Percentiles rank a stretch among this genome's conserved stretches.
Conservation (phyloP, 1,284 basidiomycete species). For the Ustilago sp. region DNA sequence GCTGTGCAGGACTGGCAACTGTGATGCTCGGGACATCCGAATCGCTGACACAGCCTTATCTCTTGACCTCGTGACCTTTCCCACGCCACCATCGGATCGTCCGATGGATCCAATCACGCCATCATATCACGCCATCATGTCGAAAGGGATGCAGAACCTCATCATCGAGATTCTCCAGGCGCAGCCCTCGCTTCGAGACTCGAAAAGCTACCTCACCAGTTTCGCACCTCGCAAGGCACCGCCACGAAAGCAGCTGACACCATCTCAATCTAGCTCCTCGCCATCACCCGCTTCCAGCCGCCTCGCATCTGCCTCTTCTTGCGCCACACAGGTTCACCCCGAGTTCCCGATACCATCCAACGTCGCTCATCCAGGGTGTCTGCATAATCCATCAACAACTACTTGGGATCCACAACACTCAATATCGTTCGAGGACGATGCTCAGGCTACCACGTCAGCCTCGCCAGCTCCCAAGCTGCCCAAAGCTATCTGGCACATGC, state of each 20-base stretch:
- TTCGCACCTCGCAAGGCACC: slow-evolving; percentile 73
- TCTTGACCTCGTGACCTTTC: slow-evolving; percentile 1
- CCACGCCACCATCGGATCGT: background rate
- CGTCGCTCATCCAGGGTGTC: slow-evolving; percentile 33
- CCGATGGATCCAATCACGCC: slow-evolving; percentile 4
- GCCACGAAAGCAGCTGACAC: slow-evolving; percentile 17
- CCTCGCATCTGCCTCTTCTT: slow-evolving; percentile 16
- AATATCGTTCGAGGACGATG: slow-evolving; percentile 26
- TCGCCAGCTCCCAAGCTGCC: slow-evolving; percentile 21
- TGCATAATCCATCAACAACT: slow-evolving; percentile 51
- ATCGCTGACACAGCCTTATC: slow-evolving; percentile 4
- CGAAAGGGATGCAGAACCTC: slow-evolving; percentile 80
- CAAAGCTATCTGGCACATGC: slow-evolving; percentile 36
- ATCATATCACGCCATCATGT: slow-evolving; percentile 40
- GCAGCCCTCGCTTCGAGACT: slow-evolving; percentile 90
- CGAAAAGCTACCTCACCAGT: slow-evolving; percentile 86
- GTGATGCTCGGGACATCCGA: background rate
- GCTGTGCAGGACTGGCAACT: slow-evolving; percentile 20
- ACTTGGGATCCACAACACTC: slow-evolving; percentile 41
- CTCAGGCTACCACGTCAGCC: slow-evolving; percentile 13
- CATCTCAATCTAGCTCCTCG: slow-evolving; percentile 11
- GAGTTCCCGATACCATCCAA: slow-evolving; percentile 50
- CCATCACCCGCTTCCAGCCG: slow-evolving; percentile 18
- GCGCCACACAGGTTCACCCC: slow-evolving; percentile 18
- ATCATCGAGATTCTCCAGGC: slow-evolving; percentile 94